A percentile compares a stretch with the other conserved stretches of the same genome.
Conservation (phyloP, 495 filamentous ascomycete genomes). For the Gamarada debralockiae region DNA sequence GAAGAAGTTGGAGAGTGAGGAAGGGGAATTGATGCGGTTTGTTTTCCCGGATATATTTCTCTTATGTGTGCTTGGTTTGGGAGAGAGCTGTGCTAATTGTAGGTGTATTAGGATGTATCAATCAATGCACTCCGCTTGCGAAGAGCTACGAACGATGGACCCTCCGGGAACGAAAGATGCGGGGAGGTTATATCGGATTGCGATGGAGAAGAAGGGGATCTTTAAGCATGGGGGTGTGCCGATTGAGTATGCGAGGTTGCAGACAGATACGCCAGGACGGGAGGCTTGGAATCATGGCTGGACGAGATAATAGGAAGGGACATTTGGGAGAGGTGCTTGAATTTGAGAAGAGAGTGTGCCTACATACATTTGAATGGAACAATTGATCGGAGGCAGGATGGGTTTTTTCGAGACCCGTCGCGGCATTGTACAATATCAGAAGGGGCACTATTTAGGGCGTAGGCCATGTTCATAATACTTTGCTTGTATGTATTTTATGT, state of each 20-base stretch:
- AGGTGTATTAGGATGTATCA: conserved; percentile 54
- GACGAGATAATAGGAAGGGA: conserved; percentile 45
- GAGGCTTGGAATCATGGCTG: conserved; percentile 78
- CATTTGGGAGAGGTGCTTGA: not conserved
- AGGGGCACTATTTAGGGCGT: too few species aligned
- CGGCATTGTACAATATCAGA: not conserved
- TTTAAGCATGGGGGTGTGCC: conserved; percentile 63
- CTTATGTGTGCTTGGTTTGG: not conserved
- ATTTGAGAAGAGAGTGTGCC: too few species aligned
- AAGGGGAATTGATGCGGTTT: conserved; percentile 63
- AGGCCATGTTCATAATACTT: conserved; percentile 6
- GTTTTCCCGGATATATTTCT: conserved; percentile 1
- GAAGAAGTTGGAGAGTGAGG: conserved; percentile 53
- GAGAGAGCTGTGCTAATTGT: too few species aligned
- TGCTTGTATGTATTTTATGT: conserved; percentile 17
- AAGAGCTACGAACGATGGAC: conserved; percentile 69
- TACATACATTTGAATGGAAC: too few species aligned
- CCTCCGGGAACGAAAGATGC: conserved; percentile 50
- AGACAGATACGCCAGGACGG: conserved; percentile 70
- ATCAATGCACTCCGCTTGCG: conserved; percentile 73
- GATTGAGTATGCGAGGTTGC: conserved; percentile 81
- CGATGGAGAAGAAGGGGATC: conserved; percentile 80
- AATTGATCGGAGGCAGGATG: not conserved
- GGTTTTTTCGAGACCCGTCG: not conserved
- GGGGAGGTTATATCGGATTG: conserved; percentile 76